Evolutionary conservation across 129 eudicot species (phyloP), one percentile per base, ranked within the genome.

Genomic region (Arctium minus): DNA sequence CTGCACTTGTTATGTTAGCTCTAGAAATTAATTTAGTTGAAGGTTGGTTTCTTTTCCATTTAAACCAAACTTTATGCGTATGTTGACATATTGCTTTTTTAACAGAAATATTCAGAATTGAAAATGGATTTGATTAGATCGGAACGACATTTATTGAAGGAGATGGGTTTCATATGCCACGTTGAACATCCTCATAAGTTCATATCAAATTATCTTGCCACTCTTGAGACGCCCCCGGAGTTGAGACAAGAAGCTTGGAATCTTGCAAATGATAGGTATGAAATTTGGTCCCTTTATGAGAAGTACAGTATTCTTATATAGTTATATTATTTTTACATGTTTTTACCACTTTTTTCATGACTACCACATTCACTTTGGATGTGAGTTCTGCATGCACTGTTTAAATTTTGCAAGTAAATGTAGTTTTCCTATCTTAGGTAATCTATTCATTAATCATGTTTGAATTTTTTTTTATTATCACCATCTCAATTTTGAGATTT

Each of bases 201-300:
- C 75, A 91, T 93, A 79, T 96, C 97, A n/a, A 96, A 90, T 83
- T 96, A 96, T 76, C 92, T 93, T 48, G 99, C 92, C 1, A 86
- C 91, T 29, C 95, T 93, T 74, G 98, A 83, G 72, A 87, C 93
- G 22, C 99, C 99, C 18, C 73, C 81, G 30, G 93, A 91, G 88
- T 77, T 96, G 79, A 85, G 95, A 82, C 98, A 93, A 74, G 94
- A 95, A 83, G 99, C 99, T 75, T 95, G 97, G 99, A 95, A 95
- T 88, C 97, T 95, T 77, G 99, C 97, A 76, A 95, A 95, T 85
- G 99, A 95, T 46, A 95, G 98, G 98, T 94, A 86, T 22, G 72
- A 40, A 32, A 7, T 9, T 78, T 56, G 6, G 70, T 40, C n/a
- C 40, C 70, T 53, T 53, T 15, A 17, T 32, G 27, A 18, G 67